Percentiles rank a stretch among this genome's conserved stretches.
Evolutionary conservation across 2,329 filamentous ascomycete species (phyloP).

Genomic region (Fusarium virguliforme): DNA sequence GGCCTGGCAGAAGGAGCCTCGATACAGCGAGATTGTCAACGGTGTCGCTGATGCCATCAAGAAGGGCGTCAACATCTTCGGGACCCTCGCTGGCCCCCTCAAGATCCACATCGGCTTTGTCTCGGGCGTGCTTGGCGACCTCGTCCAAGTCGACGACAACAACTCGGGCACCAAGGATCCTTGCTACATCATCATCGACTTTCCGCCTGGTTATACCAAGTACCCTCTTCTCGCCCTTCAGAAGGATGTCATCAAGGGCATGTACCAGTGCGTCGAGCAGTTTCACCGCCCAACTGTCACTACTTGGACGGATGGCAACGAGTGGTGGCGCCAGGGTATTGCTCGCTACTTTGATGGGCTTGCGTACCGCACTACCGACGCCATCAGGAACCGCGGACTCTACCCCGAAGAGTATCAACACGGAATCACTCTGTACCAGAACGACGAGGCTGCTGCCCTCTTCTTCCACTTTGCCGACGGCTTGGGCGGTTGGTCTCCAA

Average conservation of each 20-base stretch:
- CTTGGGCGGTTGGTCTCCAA: conserved; percentile 24
- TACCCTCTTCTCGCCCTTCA: conserved; percentile 27
- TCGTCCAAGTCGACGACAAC: conserved; percentile 33
- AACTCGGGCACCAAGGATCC: conserved; percentile 25
- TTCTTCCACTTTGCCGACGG: conserved; percentile 35
- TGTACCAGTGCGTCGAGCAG: conserved; percentile 36
- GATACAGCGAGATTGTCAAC: conserved; percentile 34
- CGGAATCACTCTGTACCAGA: conserved; percentile 25
- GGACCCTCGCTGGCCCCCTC: conserved; percentile 20
- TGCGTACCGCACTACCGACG: conserved; percentile 8
- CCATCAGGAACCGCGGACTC: conserved; percentile 18
- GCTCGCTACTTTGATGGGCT: conserved; percentile 34
- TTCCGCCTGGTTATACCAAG: conserved; percentile 10
- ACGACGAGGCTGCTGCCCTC: conserved; percentile 22
- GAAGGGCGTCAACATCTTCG: conserved; percentile 23
- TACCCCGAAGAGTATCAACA: conserved; percentile 22
- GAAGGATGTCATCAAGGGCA: conserved; percentile 30
- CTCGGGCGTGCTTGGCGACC: conserved; percentile 27
- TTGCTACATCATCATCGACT: conserved; percentile 31
- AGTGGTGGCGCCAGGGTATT: conserved; percentile 27
- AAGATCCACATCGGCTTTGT: conserved; percentile 34
- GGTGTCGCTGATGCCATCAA: conserved; percentile 29
- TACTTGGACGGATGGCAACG: conserved; percentile 28
- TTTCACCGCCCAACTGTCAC: conserved; percentile 25
- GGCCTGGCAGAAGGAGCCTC: conserved; percentile 17